phyloP scores from a whole-genome alignment of 495 filamentous ascomycete species.

The Penicillium tannophilum region DNA sequence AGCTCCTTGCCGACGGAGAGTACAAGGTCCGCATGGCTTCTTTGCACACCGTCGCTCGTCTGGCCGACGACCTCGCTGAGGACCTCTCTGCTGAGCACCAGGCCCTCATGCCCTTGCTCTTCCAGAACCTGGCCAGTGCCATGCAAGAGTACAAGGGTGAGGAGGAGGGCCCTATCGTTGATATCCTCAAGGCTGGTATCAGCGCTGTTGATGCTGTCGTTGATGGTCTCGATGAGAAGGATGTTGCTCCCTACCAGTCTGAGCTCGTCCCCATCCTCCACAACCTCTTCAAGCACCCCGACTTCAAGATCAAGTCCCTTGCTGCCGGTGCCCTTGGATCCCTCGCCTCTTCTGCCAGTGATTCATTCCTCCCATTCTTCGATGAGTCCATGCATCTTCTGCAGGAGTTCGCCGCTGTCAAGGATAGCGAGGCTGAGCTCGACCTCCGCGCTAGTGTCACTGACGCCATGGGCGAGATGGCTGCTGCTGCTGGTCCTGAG shows the following conservation, averaged over 20 bases:
- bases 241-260: slow-evolving; percentile 77
- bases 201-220: slow-evolving; percentile 89
- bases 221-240: slow-evolving; percentile 82
- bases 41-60: slow-evolving; percentile 78
- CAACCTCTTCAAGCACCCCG: slow-evolving; percentile 74
- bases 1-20: slow-evolving; percentile 80
- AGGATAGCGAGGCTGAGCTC: slow-evolving; percentile 87
- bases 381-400: slow-evolving; percentile 83
- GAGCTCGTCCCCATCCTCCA: slow-evolving; percentile 83
- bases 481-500: slow-evolving; percentile 80
- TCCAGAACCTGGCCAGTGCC: slow-evolving; percentile 85
- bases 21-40: slow-evolving; percentile 82
- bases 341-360: slow-evolving; percentile 79
- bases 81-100: slow-evolving; percentile 83
- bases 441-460: slow-evolving; percentile 85
- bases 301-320: slow-evolving; percentile 86
- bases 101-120: slow-evolving; percentile 75
- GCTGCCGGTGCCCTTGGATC: slow-evolving; percentile 89
- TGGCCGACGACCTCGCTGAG: slow-evolving; percentile 91
- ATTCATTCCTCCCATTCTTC: slow-evolving; percentile 88
- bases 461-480: slow-evolving; percentile 91
- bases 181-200: slow-evolving; percentile 86
- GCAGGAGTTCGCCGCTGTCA: slow-evolving; percentile 78
- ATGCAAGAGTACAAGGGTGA: slow-evolving; percentile 66
- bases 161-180: slow-evolving; percentile 61